Percentiles rank a stretch among this genome's conserved stretches.
phyloP scores from a whole-genome alignment of 2,329 filamentous ascomycete genomes.

The Acrocalymma vagum region DNA sequence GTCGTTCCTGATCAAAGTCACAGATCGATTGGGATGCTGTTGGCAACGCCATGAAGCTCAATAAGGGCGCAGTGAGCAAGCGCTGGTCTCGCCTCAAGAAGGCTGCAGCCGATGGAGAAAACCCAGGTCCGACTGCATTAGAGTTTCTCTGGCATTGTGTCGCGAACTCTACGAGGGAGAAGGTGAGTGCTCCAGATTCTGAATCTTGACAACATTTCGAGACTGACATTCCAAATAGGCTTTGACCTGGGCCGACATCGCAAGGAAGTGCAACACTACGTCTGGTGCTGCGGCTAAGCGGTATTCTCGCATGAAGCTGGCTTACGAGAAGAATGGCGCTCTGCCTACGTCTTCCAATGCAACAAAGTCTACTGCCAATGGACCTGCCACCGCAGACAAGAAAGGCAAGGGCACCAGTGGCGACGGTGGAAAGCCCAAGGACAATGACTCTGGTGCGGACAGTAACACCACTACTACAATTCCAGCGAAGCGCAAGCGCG shows the following conservation, averaged over 20 bases:
- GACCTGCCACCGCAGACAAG: constrained; percentile 11
- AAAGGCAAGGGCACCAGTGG: not conserved
- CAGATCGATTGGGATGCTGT: constrained; percentile 44
- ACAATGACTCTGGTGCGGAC: not conserved
- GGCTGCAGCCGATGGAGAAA: constrained; percentile 29
- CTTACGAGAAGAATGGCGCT: constrained; percentile 29
- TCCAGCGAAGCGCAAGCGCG: constrained; percentile 32
- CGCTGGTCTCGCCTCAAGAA: constrained; percentile 45
- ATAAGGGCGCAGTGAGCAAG: constrained; percentile 33
- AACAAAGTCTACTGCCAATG: constrained; percentile 5
- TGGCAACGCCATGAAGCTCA: constrained; percentile 30
- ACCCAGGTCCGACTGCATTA: constrained; percentile 18
- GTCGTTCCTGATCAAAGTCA: constrained; percentile 3
- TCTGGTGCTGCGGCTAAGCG: constrained; percentile 43
- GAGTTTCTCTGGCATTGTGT: constrained; percentile 39
- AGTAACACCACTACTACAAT: constrained; percentile 1
- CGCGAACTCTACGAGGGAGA: constrained; percentile 32
- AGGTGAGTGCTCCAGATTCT: constrained; percentile 22
- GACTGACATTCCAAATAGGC: constrained; percentile 12
- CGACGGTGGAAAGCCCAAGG: not conserved
- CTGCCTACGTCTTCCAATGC: constrained; percentile 7
- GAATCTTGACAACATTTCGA: not conserved
- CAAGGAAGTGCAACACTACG: constrained; percentile 32
- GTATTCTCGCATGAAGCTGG: constrained; percentile 41
- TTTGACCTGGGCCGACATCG: constrained; percentile 40